Percentiles rank a stretch among this genome's conserved stretches.
phyloP scores from a whole-genome alignment of 1,284 basidiomycete species.

The Rhodotorula mucilaginosa region DNA sequence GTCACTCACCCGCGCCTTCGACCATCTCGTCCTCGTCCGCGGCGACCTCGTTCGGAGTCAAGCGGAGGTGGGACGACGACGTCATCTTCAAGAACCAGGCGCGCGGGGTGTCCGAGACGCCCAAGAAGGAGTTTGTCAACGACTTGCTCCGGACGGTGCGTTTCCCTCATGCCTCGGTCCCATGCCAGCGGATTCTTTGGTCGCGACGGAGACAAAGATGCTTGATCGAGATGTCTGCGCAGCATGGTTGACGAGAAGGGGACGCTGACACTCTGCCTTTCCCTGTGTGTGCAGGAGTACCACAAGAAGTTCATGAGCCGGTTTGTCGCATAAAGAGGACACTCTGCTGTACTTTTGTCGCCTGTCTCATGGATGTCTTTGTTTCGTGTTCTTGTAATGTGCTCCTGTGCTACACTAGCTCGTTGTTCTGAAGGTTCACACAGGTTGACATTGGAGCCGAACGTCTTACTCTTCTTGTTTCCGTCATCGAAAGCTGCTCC shows the following conservation, averaged over 20 bases:
- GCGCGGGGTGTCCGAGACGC: slow-evolving; percentile 62
- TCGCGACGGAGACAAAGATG: too few species aligned
- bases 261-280: neutral
- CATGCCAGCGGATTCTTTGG: neutral
- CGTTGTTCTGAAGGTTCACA: too few species aligned
- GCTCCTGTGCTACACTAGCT: too few species aligned
- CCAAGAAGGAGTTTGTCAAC: slow-evolving; percentile 76
- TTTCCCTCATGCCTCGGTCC: neutral
- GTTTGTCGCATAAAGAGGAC: slow-evolving; percentile 11
- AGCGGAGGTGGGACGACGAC: slow-evolving; percentile 84
- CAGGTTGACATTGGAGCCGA: too few species aligned
- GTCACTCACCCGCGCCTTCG: slow-evolving; percentile 56
- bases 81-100: slow-evolving; percentile 97
- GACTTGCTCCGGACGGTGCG: slow-evolving; percentile 71
- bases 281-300: slow-evolving; percentile 5
- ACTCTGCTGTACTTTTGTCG: neutral
- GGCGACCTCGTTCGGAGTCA: slow-evolving; percentile 67
- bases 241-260: neutral
- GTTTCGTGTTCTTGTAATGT: too few species aligned
- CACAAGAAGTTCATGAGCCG: slow-evolving; percentile 29
- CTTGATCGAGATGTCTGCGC: too few species aligned
- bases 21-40: slow-evolving; percentile 67
- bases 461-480: too few species aligned
- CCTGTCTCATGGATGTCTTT: too few species aligned
- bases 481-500: too few species aligned